These are phyloP conservation scores for Logfia minima DNA, from an alignment of 129 eudicot species.

Conservation along the genomic window DNA sequence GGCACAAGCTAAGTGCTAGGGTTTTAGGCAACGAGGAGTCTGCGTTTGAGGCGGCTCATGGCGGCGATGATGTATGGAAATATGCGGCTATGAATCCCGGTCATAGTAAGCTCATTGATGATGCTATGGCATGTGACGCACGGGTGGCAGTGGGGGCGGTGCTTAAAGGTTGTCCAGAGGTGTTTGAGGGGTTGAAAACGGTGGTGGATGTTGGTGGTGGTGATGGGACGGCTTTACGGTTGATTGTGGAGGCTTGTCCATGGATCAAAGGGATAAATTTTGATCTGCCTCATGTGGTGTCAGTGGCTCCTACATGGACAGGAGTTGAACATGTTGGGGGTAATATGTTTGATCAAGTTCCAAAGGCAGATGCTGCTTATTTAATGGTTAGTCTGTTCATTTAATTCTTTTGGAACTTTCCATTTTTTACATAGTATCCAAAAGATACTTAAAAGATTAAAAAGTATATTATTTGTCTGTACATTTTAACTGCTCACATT, in stretches of 20 bases:
- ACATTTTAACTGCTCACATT: no score
- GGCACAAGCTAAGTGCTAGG: slow-evolving; percentile 50
- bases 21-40: slow-evolving; percentile 20
- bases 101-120: slow-evolving; percentile 55
- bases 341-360: slow-evolving; percentile 58
- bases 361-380: slow-evolving; percentile 57
- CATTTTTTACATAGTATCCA: no score
- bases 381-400: slow-evolving; percentile 44
- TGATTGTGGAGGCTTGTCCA: slow-evolving; percentile 53
- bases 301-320: slow-evolving; percentile 28
- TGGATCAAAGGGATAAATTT: slow-evolving; percentile 62
- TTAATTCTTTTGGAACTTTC: neutral
- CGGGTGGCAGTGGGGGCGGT: slow-evolving; percentile 37
- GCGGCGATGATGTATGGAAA: slow-evolving; percentile 55
- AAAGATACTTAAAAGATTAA: no score
- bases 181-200: slow-evolving; percentile 48
- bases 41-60: slow-evolving; percentile 53
- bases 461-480: no score
- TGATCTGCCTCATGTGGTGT: slow-evolving; percentile 69
- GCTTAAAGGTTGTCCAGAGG: slow-evolving; percentile 38
- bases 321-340: slow-evolving; percentile 63
- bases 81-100: slow-evolving; percentile 37
- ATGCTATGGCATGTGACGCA: slow-evolving; percentile 74
- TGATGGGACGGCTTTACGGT: slow-evolving; percentile 47
- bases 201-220: slow-evolving; percentile 87